Base-by-base conservation (phyloP, 164 flowering plant genomes). In the Aristolochia fimbriata region DNA sequence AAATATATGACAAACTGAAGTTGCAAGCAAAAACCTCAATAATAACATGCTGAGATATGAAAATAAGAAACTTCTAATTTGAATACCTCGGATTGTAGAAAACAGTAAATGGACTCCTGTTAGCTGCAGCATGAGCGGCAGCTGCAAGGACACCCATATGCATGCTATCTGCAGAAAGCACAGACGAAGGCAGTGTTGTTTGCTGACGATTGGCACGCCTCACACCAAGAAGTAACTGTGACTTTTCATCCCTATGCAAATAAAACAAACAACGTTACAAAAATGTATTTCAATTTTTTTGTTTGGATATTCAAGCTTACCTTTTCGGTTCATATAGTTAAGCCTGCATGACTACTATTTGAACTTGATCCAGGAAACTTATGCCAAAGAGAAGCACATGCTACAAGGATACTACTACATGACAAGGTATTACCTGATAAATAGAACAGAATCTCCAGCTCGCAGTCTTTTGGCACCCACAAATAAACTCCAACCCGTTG, bases 121-220 rank as follows among this genome's bases (percentile, higher is more conserved):
- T 88, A 22, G 96, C 81, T n/a, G 96, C 87, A 59, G 99, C 99
- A 76, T 94, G 96, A 63, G 99, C 94, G 20, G 99, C 99, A 65
- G 99, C 99, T 54, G 99, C 99, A 68, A 94, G 96, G 56, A 94
- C 95, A 54, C 99, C 99, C 47, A 94, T 87, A 75, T 91, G 99
- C 99, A 94, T 94, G 73, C 97, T 91, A 58, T 94, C 99, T 22
- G 96, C 94, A 16, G 99, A 91, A 16, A 94, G 82, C 62, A 94
- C 96, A 2, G 99, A 94, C 27, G 97, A 91, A 24, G 99, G 94
- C 65, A 88, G 61, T 53, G 88, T 59, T 21, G 90, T 78, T 74
- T 87, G 93, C 67, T 85, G 99, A 56, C 93, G 96, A 68, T 83
- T 88, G 25, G 91, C 90, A 55, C 92, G 90, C 70, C 99, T 81